These are phyloP conservation scores for Graphiopsis chlorocephala DNA, from an alignment of 2,329 filamentous ascomycete species.

Conservation along the genomic window DNA sequence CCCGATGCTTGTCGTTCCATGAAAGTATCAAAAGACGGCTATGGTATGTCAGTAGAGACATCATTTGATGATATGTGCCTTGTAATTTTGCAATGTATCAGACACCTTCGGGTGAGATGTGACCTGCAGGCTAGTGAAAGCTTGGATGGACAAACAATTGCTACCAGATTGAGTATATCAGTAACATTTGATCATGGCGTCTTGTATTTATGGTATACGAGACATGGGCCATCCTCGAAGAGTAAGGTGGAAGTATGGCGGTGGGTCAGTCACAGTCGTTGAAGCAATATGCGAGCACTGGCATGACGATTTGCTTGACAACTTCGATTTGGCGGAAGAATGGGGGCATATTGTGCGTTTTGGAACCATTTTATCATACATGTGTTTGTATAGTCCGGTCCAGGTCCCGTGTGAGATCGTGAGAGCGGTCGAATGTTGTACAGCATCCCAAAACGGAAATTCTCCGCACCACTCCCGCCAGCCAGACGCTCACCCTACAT, in stretches of 20 bases:
- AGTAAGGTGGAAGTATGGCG: not conserved
- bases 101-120: not conserved
- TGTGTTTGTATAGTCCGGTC: not conserved
- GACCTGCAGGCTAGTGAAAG: not conserved
- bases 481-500: not conserved
- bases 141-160: not conserved
- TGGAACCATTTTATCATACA: not conserved
- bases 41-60: not conserved
- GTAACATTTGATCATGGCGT: not conserved
- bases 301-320: not conserved
- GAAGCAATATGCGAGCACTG: not conserved
- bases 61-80: not conserved
- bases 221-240: not conserved
- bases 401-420: not conserved
- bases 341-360: not conserved
- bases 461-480: slow-evolving; percentile 5
- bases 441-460: not conserved
- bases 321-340: not conserved
- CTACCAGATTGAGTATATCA: not conserved
- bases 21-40: not conserved
- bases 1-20: not conserved
- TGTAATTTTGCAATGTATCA: not conserved
- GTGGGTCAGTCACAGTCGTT: not conserved
- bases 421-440: not conserved
- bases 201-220: not conserved